Conservation (phyloP, 257 asterid species). For the Craterostigma plantagineum region DNA sequence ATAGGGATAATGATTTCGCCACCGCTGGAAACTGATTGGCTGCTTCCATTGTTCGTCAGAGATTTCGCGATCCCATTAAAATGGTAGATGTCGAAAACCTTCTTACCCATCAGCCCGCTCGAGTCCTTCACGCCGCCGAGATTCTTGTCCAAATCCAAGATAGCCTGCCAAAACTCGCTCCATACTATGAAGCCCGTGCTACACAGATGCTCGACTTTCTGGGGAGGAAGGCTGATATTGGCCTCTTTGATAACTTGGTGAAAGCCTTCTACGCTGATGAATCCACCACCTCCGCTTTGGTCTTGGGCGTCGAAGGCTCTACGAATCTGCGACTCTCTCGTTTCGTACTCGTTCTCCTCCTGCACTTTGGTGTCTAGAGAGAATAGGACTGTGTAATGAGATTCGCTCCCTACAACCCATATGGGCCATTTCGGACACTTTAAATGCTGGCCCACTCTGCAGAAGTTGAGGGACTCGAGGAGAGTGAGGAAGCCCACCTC, state of each 20-base stretch:
- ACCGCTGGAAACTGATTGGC: conserved; percentile 40
- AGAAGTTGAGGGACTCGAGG: conserved; percentile 77
- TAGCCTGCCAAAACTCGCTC: conserved; percentile 92
- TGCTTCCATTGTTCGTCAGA: conserved; percentile 57
- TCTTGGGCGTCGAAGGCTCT: conserved; percentile 86
- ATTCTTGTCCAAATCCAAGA: conserved; percentile 63
- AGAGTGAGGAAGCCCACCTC: conserved; percentile 94
- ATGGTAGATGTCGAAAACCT: conserved; percentile 78
- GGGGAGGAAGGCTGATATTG: conserved; percentile 41
- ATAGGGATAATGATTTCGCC: conserved; percentile 33
- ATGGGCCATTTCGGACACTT: conserved; percentile 96
- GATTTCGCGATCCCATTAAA: conserved; percentile 95
- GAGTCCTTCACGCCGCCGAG: conserved; percentile 85
- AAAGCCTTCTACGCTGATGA: conserved; percentile 80
- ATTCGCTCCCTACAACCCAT: conserved; percentile 98
- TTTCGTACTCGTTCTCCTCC: conserved; percentile 76
- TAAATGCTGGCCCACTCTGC: conserved; percentile 74
- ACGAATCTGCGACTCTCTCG: conserved; percentile 60
- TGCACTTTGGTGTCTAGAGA: conserved; percentile 78
- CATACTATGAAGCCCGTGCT: conserved; percentile 69
- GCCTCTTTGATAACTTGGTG: conserved; percentile 61
- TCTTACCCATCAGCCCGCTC: conserved; percentile 64
- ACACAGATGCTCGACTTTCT: conserved; percentile 52
- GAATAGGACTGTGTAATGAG: conserved; percentile 84
- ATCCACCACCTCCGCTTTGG: conserved; percentile 99